Conservation (phyloP, 208 protist species). For the Porcisia hertigi region DNA sequence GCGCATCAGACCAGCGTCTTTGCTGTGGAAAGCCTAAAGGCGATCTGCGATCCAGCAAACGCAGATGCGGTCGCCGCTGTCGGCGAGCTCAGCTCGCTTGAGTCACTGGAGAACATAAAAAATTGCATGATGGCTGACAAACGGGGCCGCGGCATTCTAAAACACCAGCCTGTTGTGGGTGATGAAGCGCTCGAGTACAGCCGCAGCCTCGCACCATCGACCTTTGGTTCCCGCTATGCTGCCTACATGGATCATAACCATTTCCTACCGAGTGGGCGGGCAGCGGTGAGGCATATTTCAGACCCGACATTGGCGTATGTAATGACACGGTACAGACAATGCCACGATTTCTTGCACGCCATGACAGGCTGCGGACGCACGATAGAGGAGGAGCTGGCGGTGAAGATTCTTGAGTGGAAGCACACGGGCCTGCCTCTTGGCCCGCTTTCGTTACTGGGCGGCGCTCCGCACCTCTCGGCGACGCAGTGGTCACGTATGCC, state of each 20-base stretch:
- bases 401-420: conserved; percentile 84
- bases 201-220: conserved; percentile 39
- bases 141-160: conserved; percentile 63
- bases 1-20: conserved; percentile 48
- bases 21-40: conserved; percentile 48
- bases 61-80: conserved; percentile 66
- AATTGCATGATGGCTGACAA: conserved; percentile 76
- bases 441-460: conserved; percentile 62
- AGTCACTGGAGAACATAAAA: conserved; percentile 73
- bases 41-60: conserved; percentile 71
- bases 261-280: conserved; percentile 72
- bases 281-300: conserved; percentile 59
- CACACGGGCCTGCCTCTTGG: conserved; percentile 85
- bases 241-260: conserved; percentile 81
- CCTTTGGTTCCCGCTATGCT: conserved; percentile 79
- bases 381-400: conserved; percentile 82
- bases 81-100: conserved; percentile 67
- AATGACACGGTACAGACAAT: conserved; percentile 88
- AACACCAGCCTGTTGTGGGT: conserved; percentile 49
- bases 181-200: conserved; percentile 68
- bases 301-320: conserved; percentile 81
- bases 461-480: conserved; percentile 53
- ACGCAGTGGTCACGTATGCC: conserved; percentile 48
- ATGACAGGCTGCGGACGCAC: conserved; percentile 67
- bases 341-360: conserved; percentile 84